Evolutionary conservation across 2,329 filamentous ascomycete species (phyloP), one percentile per base, ranked within the genome.

Genomic region (Aspergillus quadricinctus): DNA sequence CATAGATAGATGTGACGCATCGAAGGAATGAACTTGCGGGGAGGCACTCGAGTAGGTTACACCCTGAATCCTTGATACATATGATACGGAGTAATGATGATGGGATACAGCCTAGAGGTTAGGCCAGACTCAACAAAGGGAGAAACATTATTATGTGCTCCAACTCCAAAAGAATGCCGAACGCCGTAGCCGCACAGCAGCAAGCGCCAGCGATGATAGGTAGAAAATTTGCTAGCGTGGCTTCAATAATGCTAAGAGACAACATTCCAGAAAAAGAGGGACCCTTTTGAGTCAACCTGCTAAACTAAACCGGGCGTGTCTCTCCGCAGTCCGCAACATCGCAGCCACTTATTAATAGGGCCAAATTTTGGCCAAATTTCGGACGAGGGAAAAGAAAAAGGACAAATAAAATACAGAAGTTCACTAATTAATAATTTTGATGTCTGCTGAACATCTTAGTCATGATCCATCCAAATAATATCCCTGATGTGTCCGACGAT

Each of bases 1-100:
- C n/a, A 23, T 21, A 10, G 41, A 8, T 23, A 45, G 10, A 45
- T 23, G 58, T 65, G 60, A 65, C 58, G 61, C 61, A 61, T 60
- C 61, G 60, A 54, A 64, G 62, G 61, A 61, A 61, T 64, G 62
- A 64, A 64, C 62, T 61, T 64, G 62, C 61, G 62, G 62, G 59
- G 62, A 43, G 19, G 17, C n/a, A 21, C 7, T 21, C 8, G 40
- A 43, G 31, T 21, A 11, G 40, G 19, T 43, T 19, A 17, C 3
- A 43, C n/a, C 19, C 23, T 23, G 23, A 23, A 23, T 23, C 23
- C 37, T 7, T 4, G 7, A 43, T 43, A 43, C 40, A n/a, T 19
- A 9, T 4, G n/a, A 43, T 21, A 43, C 40, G 40, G 19, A 23
- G 43, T 23, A 46, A 23, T 21, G 11, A 23, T 27, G 43, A 27